These are phyloP conservation scores for Naematelia encephala DNA, from an alignment of 768 basidiomycete species.

Conservation along the genomic window DNA sequence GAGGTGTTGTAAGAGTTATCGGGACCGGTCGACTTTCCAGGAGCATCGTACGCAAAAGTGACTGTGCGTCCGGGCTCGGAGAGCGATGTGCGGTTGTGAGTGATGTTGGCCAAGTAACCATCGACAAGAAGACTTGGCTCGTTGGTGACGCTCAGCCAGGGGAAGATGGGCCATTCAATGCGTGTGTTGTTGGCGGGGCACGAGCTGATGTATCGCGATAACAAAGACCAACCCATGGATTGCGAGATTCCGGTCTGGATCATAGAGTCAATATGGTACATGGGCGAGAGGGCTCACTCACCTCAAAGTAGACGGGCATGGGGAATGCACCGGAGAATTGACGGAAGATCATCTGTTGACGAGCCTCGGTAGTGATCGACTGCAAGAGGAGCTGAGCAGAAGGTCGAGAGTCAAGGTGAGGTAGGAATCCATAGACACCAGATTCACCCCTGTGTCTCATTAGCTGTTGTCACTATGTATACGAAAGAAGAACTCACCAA, in stretches of 20 bases:
- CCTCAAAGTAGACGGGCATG: conserved; percentile 60
- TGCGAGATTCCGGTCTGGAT: conserved; percentile 57
- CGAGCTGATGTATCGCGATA: conserved; percentile 57
- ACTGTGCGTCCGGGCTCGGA: conserved; percentile 55
- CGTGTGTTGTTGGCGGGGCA: conserved; percentile 60
- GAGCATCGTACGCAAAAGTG: conserved; percentile 58
- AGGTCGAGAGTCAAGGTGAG: conserved; percentile 61
- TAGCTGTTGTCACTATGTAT: background rate
- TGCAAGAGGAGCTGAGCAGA: conserved; percentile 59
- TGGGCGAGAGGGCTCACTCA: conserved; percentile 19
- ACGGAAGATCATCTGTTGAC: conserved; percentile 66
- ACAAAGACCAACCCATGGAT: conserved; percentile 62
- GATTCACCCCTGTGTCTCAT: conserved; percentile 55
- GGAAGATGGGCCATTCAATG: conserved; percentile 61
- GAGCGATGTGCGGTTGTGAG: conserved; percentile 59
- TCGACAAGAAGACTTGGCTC: conserved; percentile 47
- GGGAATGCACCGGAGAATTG: conserved; percentile 61
- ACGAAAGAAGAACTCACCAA: conserved; percentile 31
- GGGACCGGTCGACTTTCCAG: conserved; percentile 58
- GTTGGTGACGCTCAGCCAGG: conserved; percentile 57
- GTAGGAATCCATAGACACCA: conserved; percentile 64
- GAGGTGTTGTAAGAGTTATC: conserved; percentile 59
- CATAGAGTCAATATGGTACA: background rate
- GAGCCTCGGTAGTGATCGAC: conserved; percentile 61
- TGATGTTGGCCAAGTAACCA: conserved; percentile 55